phyloP scores from a whole-genome alignment of 140 eudicot species.

The Cichorium intybus region DNA sequence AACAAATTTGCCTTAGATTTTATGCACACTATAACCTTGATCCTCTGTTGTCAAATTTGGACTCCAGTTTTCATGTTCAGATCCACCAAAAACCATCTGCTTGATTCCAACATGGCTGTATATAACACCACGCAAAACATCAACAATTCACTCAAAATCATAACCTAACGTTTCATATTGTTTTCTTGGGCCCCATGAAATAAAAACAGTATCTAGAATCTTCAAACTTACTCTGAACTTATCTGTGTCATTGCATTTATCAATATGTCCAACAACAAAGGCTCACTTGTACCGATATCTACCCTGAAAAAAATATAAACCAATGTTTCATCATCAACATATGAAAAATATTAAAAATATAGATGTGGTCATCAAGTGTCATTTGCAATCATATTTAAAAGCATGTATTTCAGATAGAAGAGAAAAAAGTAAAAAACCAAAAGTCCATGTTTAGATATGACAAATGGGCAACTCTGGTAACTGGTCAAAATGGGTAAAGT shows the following conservation, averaged over 20 bases:
- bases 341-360: not conserved
- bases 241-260: conserved; percentile 82
- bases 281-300: conserved; percentile 92
- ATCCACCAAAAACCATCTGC: conserved; percentile 90
- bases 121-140: not conserved
- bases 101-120: conserved; percentile 84
- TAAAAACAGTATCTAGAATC: not conserved
- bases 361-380: not conserved
- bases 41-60: conserved; percentile 75
- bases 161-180: not conserved
- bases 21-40: conserved; percentile 71
- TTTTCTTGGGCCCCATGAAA: not conserved
- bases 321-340: not conserved
- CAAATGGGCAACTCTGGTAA: conserved; percentile 1
- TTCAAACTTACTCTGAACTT: conserved; percentile 84
- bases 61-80: conserved; percentile 82
- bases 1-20: conserved; percentile 44
- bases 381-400: not conserved
- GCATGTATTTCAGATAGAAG: not conserved
- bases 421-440: not conserved
- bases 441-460: too few species aligned
- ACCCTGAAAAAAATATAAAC: conserved; percentile 58
- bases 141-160: not conserved
- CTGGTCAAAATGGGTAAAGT: not conserved
- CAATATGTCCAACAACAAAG: conserved; percentile 73